Evolutionary conservation across 1,284 basidiomycete species (phyloP).

Genomic region (Hemileia vastatrix): DNA sequence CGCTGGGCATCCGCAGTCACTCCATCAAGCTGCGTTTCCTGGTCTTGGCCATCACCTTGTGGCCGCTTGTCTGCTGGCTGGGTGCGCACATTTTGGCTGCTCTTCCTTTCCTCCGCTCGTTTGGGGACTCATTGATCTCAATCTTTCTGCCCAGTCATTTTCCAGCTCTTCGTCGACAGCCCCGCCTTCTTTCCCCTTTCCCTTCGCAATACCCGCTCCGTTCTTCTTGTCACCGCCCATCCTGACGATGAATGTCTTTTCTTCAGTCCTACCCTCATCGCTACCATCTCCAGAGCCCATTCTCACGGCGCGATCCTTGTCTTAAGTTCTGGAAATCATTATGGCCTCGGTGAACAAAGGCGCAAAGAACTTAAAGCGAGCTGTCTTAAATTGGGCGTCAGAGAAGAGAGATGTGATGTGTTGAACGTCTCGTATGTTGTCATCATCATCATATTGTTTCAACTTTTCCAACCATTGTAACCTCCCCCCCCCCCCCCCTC

Average conservation of each 20-base stretch:
- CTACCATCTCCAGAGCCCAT: background rate
- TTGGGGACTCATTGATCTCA: background rate
- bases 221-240: conserved; percentile 71
- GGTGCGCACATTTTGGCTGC: background rate
- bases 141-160: background rate
- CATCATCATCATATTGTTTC: background rate
- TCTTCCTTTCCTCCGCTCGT: background rate
- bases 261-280: conserved; percentile 65
- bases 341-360: conserved; percentile 63
- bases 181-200: conserved; percentile 16
- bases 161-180: conserved; percentile 1
- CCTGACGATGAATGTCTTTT: conserved; percentile 90
- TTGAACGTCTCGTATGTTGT: conserved; percentile 54
- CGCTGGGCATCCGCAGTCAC: conserved; percentile 3
- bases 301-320: conserved; percentile 16
- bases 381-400: conserved; percentile 25
- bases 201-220: conserved; percentile 5
- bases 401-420: conserved; percentile 53
- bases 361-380: conserved; percentile 54
- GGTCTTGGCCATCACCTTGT: background rate
- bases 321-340: conserved; percentile 55
- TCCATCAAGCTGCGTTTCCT: conserved; percentile 5
- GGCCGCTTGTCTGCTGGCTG: conserved; percentile 13
- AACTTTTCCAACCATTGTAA: background rate
- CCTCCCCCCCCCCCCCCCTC: background rate